Conservation (phyloP, 306 rosid genomes). For the Glycine tomentella region DNA sequence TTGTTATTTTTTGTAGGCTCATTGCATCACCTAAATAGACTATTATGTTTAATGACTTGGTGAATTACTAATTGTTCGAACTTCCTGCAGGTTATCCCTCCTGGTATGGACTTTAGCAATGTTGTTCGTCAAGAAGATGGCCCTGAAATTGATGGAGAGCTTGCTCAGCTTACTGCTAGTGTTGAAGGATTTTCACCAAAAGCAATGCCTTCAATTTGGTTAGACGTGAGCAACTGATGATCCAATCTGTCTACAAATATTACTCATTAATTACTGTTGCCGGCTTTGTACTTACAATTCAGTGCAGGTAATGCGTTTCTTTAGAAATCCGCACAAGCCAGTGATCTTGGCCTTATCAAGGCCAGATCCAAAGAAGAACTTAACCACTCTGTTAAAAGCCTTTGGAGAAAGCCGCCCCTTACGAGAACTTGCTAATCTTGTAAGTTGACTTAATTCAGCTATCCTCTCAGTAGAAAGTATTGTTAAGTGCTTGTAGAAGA, state of each 20-base stretch:
- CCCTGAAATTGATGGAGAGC: slow-evolving; percentile 75
- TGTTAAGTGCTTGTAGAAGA: slow-evolving; percentile 26
- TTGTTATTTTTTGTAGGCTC: slow-evolving; percentile 5
- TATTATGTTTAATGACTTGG: neutral
- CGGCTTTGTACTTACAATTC: slow-evolving; percentile 31
- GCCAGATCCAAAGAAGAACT: slow-evolving; percentile 91
- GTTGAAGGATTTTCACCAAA: slow-evolving; percentile 68
- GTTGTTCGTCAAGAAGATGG: slow-evolving; percentile 76
- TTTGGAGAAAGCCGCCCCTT: slow-evolving; percentile 89
- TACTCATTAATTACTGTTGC: neutral
- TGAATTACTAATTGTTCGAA: slow-evolving; percentile 33
- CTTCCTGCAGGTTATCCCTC: slow-evolving; percentile 75
- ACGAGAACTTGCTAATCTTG: slow-evolving; percentile 89
- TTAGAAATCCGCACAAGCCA: slow-evolving; percentile 90
- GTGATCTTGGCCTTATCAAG: slow-evolving; percentile 90
- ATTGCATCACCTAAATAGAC: slow-evolving; percentile 12
- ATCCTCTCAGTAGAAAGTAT: neutral
- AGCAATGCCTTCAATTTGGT: slow-evolving; percentile 78
- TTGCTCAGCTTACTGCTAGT: slow-evolving; percentile 58
- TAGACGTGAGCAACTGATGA: slow-evolving; percentile 69
- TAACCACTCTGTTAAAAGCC: slow-evolving; percentile 87
- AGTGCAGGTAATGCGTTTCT: slow-evolving; percentile 83
- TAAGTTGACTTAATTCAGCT: slow-evolving; percentile 51
- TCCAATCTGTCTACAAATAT: neutral
- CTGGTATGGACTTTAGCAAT: slow-evolving; percentile 94